phyloP scores from a whole-genome alignment of 2,329 filamentous ascomycete genomes.

The Alternaria dauci region DNA sequence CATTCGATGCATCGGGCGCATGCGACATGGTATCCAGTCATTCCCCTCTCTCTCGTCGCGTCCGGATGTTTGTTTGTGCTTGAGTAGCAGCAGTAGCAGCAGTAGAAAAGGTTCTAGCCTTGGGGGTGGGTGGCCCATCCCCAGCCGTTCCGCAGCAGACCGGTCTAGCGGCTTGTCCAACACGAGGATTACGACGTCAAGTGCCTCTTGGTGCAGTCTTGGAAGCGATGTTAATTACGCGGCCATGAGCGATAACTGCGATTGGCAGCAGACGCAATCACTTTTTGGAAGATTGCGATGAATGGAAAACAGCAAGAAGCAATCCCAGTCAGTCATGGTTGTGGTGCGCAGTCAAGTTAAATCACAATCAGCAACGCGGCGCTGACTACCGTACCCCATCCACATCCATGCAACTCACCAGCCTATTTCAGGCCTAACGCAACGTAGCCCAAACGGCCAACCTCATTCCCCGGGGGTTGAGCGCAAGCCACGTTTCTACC shows the following conservation, averaged over 20 bases:
- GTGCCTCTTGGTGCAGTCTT: constrained; percentile 6
- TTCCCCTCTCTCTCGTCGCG: constrained; percentile 20
- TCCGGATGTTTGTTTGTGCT: constrained; percentile 1
- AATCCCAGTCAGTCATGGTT: not conserved
- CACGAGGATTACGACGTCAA: constrained; percentile 6
- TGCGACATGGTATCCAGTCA: constrained; percentile 40
- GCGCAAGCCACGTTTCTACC: too few species aligned
- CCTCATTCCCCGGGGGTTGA: too few species aligned
- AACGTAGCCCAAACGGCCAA: not conserved
- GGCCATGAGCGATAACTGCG: constrained; percentile 12
- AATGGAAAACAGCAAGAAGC: not conserved
- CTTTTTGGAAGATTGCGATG: not conserved
- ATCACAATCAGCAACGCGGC: too few species aligned
- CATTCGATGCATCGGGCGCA: constrained; percentile 19
- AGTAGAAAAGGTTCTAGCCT: not conserved
- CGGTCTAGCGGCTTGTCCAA: constrained; percentile 30
- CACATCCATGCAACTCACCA: too few species aligned
- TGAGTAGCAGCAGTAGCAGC: not conserved
- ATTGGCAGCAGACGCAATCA: not conserved
- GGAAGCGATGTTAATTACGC: constrained; percentile 20
- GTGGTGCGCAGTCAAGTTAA: too few species aligned
- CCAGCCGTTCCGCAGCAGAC: constrained; percentile 1
- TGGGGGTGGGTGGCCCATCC: too few species aligned
- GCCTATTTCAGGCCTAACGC: constrained; percentile 22
- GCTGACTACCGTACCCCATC: too few species aligned